These are phyloP conservation scores for Zostera marina DNA, from an alignment of 116 monocot genomes.

Conservation along the genomic window DNA sequence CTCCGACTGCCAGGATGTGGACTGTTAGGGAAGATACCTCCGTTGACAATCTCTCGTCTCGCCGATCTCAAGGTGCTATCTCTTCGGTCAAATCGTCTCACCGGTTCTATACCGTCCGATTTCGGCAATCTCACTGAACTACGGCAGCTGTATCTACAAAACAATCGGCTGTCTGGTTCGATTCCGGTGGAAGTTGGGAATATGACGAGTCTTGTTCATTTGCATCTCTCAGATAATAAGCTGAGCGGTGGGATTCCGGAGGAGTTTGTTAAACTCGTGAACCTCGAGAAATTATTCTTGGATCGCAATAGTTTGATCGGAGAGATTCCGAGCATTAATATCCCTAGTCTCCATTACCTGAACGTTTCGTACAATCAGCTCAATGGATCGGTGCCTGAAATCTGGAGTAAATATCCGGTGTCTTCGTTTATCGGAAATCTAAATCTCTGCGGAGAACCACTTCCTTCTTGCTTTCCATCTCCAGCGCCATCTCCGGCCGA, in stretches of 20 bases:
- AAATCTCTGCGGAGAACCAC: constrained; percentile 21
- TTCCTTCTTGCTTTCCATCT: constrained; percentile 3
- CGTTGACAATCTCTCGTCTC: constrained; percentile 5
- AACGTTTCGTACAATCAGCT: constrained; percentile 30
- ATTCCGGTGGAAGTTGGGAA: constrained; percentile 15
- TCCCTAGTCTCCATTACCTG: constrained; percentile 13
- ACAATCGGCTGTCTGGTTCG: constrained; percentile 46
- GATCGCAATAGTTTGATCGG: constrained; percentile 29
- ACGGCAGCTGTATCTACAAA: constrained; percentile 43
- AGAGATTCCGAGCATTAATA: constrained; percentile 13
- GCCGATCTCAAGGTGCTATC: constrained; percentile 33
- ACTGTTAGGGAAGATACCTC: constrained; percentile 16
- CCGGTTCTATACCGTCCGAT: constrained; percentile 43
- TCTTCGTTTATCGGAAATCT: constrained; percentile 21
- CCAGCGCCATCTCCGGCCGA: neutral
- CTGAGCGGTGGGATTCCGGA: constrained; percentile 25
- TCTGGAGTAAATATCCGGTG: constrained; percentile 11
- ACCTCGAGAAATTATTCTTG: constrained; percentile 22
- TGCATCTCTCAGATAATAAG: constrained; percentile 22
- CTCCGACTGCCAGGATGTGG: constrained; percentile 27
- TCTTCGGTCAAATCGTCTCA: constrained; percentile 57
- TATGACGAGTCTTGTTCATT: neutral
- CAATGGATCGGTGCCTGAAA: constrained; percentile 22
- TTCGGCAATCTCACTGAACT: constrained; percentile 44
- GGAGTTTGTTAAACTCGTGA: constrained; percentile 15